Conservation (phyloP, 2,329 filamentous ascomycete genomes). For the Samsoniella hepiali region DNA sequence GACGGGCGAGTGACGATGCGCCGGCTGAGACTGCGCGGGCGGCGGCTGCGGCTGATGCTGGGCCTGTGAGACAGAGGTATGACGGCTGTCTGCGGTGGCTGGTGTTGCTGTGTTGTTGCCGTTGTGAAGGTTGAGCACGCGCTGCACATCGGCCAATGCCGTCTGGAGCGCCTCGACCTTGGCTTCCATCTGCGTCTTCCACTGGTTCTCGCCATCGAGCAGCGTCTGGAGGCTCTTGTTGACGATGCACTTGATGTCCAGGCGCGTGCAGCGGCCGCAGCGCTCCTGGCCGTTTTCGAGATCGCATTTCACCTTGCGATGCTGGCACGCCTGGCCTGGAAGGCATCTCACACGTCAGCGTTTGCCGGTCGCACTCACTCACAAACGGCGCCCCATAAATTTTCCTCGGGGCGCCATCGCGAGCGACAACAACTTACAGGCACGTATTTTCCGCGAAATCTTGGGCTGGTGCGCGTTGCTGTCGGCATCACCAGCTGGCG, state of each 20-base stretch:
- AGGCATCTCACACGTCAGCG: not conserved
- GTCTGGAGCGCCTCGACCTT: conserved; percentile 28
- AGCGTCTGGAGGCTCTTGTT: conserved; percentile 56
- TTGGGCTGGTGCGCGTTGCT: conserved; percentile 25
- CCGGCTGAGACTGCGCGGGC: not conserved
- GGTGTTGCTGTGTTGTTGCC: not conserved
- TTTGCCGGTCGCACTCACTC: not conserved
- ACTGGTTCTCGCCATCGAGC: conserved; percentile 51
- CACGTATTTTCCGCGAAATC: conserved; percentile 33
- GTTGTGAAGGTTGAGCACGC: conserved; percentile 23
- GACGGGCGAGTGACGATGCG: not conserved
- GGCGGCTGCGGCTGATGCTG: not conserved
- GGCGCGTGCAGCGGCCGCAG: conserved; percentile 48
- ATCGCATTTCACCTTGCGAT: conserved; percentile 54
- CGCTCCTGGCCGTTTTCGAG: conserved; percentile 42
- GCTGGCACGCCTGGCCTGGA: conserved; percentile 44
- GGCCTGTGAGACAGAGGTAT: conserved; percentile 4
- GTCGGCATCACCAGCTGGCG: conserved; percentile 13
- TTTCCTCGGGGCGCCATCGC: not conserved
- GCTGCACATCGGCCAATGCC: conserved; percentile 28
- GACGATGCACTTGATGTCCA: conserved; percentile 49
- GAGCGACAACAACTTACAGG: conserved; percentile 26
- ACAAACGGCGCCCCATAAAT: not conserved
- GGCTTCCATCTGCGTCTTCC: conserved; percentile 31
- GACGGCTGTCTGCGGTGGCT: not conserved